These are phyloP conservation scores for Thamnidium elegans DNA, from an alignment of 192 early-diverging fungal species.

Conservation along the genomic window DNA sequence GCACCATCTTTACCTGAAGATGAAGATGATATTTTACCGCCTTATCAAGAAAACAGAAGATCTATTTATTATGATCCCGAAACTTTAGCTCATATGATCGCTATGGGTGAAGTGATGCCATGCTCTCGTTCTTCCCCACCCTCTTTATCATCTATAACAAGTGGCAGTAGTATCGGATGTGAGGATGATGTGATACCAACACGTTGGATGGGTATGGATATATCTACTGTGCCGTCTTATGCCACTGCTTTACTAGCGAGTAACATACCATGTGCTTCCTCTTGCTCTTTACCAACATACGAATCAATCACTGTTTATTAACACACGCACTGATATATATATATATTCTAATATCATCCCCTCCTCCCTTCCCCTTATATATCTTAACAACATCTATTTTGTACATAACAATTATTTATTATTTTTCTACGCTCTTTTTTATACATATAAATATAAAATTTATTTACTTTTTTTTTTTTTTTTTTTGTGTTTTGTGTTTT, in stretches of 20 bases:
- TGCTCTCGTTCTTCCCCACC: neutral
- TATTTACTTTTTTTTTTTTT: no score
- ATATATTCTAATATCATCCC: neutral
- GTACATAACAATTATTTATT: neutral
- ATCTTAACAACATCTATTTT: neutral
- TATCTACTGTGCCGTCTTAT: slow-evolving; percentile 32
- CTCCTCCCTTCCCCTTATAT: neutral
- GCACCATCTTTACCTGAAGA: slow-evolving; percentile 9
- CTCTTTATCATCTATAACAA: slow-evolving; percentile 7
- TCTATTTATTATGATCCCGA: slow-evolving; percentile 21
- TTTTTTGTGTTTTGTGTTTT: no score
- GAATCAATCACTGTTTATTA: slow-evolving; percentile 17
- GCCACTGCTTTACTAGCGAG: slow-evolving; percentile 20
- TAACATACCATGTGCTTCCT: slow-evolving; percentile 7
- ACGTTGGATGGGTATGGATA: slow-evolving; percentile 21
- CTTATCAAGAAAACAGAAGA: slow-evolving; percentile 24
- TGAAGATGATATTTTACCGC: slow-evolving; percentile 19
- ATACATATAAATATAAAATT: no score
- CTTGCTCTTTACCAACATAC: slow-evolving; percentile 23
- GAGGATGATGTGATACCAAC: neutral
- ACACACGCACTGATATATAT: neutral
- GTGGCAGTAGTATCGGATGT: no score
- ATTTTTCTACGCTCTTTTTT: neutral
- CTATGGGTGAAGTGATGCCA: neutral
- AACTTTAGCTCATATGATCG: neutral